A percentile compares a stretch with the other conserved stretches of the same genome.
Conservation (phyloP, 1,284 basidiomycete genomes). For the Ceratobasidium sp. region DNA sequence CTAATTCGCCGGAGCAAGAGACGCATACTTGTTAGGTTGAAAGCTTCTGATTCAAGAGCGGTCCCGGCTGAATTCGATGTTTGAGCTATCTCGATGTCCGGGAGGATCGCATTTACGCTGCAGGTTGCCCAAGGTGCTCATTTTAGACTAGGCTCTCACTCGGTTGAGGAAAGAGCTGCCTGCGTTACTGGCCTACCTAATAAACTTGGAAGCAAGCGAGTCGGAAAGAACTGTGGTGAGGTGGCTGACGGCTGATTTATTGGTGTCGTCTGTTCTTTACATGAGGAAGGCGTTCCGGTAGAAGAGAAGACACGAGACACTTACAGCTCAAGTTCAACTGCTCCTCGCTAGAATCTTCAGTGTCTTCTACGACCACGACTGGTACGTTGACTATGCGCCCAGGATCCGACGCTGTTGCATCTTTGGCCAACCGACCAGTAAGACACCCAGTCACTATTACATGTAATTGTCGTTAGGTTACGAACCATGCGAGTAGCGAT, state of each 20-base stretch:
- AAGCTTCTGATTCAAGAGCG: constrained; percentile 10
- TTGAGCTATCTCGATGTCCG: constrained; percentile 33
- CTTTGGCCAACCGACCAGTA: constrained; percentile 72
- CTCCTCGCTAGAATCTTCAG: not conserved
- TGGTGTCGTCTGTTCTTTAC: constrained; percentile 69
- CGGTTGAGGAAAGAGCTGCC: not conserved
- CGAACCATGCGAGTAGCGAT: not conserved
- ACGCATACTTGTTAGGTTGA: constrained; percentile 1
- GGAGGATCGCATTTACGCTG: constrained; percentile 41
- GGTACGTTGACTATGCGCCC: constrained; percentile 84
- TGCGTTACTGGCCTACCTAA: constrained; percentile 10
- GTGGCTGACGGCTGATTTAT: constrained; percentile 79
- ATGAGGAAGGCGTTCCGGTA: not conserved
- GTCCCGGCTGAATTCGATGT: not conserved
- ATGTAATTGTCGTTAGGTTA: not conserved
- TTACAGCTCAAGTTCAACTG: constrained; percentile 17
- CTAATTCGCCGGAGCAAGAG: not conserved
- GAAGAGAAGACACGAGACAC: not conserved
- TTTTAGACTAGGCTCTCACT: not conserved
- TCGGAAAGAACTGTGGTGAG: constrained; percentile 61
- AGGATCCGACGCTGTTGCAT: constrained; percentile 72
- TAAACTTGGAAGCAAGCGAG: constrained; percentile 23
- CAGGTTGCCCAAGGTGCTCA: not conserved
- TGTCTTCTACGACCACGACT: constrained; percentile 55
- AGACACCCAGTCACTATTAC: constrained; percentile 56